Base-by-base conservation (phyloP, 2,329 filamentous ascomycete genomes). In the Fusarium napiforme region DNA sequence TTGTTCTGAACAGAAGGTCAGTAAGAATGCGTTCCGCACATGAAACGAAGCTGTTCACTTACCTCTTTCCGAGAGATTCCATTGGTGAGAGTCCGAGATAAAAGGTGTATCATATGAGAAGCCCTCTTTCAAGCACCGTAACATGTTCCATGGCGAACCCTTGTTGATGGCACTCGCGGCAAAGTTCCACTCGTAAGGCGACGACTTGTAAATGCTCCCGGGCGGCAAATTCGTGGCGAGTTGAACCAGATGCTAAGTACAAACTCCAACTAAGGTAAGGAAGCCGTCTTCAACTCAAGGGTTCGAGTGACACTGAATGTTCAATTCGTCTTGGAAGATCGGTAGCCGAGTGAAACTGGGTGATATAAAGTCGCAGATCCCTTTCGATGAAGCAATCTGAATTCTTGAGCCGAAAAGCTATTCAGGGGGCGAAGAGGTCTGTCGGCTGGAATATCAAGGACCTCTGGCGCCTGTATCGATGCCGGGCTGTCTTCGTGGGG, bases 141-240 rank as follows among this genome's bases (percentile, higher is more conserved):
- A 7, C 14, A 2, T n/a, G 0, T 18, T 4, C 9, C 1, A 9
- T 32, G 19, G 19, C 3, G 26, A 21, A 6, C 14, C 6, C 4
- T 30, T 14, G 21, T 8, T 9, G 15, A 18, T 23, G 15, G 8
- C 2, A 5, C 9, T 23, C 10, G 47, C 21, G 11, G 15, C 9
- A 2, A 18, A 11, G 9, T 19, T 3, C 15, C 15, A 4, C 7
- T 32, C 5, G 2, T 6, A 5, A 19, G 15, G 15, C 18, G 10
- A 5, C 1, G 47, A 15, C 7, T 23, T 18, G 5, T 0, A 7
- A 3, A 50, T 11, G 4, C 8, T 9, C 28, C 15, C 2, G 9
- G 10, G 21, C 3, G 11, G 28, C 46, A 32, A 19, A 14, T 9
- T 0, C 0, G 7, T 0, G 8, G 16, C 8, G 47, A 1, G 5